Percentiles rank a stretch among this genome's conserved stretches.
These are phyloP conservation scores for Nymphaea colorata DNA, from an alignment of 164 flowering plant genomes.

Conservation along the genomic window DNA sequence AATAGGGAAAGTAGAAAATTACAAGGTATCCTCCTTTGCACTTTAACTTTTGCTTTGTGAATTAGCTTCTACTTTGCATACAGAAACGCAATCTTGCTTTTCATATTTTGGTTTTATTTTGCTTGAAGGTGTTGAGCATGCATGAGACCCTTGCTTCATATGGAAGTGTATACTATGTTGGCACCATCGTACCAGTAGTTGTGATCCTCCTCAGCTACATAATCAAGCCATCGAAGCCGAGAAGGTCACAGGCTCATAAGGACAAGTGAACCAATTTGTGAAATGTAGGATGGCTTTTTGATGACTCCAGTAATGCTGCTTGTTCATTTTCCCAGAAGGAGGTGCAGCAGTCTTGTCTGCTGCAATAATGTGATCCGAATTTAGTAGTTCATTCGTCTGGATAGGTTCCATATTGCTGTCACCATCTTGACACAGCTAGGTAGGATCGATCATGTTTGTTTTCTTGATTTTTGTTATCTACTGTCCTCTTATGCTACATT, in stretches of 20 bases:
- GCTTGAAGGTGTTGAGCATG: slow-evolving; percentile 65
- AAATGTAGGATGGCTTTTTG: not conserved
- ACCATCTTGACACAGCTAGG: no score
- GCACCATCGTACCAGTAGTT: slow-evolving; percentile 54
- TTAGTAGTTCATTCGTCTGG: not conserved
- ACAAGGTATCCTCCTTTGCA: no score
- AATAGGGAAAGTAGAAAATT: no score
- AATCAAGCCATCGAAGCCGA: slow-evolving; percentile 58
- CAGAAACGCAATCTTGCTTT: not conserved
- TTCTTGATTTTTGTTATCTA: no score
- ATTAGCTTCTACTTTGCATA: not conserved
- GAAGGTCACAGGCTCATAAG: slow-evolving; percentile 51
- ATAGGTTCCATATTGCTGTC: no score
- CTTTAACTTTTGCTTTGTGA: no score
- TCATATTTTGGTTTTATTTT: not conserved
- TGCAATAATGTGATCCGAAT: not conserved
- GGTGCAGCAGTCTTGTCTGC: not conserved
- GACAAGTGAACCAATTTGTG: slow-evolving; percentile 28
- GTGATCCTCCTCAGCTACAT: slow-evolving; percentile 50
- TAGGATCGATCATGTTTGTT: no score
- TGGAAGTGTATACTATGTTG: slow-evolving; percentile 66
- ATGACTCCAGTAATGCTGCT: not conserved
- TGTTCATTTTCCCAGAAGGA: not conserved
- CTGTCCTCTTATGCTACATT: no score
- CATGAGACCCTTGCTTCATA: slow-evolving; percentile 70